Evolutionary conservation across 495 filamentous ascomycete species (phyloP).

Genomic region (Neurospora sp.): DNA sequence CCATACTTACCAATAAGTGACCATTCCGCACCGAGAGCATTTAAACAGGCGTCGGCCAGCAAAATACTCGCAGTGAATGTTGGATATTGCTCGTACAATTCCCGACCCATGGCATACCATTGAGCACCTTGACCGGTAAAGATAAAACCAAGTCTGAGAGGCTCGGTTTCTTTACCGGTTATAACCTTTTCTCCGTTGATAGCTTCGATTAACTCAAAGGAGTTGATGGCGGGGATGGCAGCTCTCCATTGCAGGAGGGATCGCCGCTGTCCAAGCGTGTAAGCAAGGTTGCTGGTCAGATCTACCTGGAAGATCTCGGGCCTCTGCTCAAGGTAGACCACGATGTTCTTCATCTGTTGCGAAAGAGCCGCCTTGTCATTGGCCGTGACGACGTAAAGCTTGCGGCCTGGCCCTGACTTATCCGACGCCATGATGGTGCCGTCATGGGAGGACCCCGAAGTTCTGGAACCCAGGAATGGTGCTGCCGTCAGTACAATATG

Average conservation of each 20-base stretch:
- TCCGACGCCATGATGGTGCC: slow-evolving; percentile 8
- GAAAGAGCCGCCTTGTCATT: slow-evolving; percentile 35
- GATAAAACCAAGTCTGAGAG: slow-evolving; percentile 29
- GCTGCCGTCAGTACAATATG: slow-evolving; percentile 44
- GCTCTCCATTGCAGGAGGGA: slow-evolving; percentile 31
- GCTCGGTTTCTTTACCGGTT: slow-evolving; percentile 25
- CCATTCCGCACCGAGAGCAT: slow-evolving; percentile 25
- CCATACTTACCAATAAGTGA: slow-evolving; percentile 16
- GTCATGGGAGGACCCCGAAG: slow-evolving; percentile 3
- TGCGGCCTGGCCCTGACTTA: slow-evolving; percentile 20
- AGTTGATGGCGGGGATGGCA: slow-evolving; percentile 32
- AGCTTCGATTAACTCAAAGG: slow-evolving; percentile 35
- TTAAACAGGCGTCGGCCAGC: slow-evolving; percentile 20
- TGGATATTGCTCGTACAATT: slow-evolving; percentile 33
- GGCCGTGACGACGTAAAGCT: slow-evolving; percentile 37
- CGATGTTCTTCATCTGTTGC: slow-evolving; percentile 32
- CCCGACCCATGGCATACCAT: slow-evolving; percentile 45
- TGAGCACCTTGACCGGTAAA: slow-evolving; percentile 42
- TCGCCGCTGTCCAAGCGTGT: slow-evolving; percentile 32
- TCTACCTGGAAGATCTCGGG: slow-evolving; percentile 36
- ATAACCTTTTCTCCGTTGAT: slow-evolving; percentile 29
- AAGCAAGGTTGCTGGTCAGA: slow-evolving; percentile 29
- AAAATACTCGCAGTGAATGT: slow-evolving; percentile 24
- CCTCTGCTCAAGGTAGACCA: slow-evolving; percentile 36
- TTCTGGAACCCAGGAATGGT: slow-evolving; percentile 11